Base-by-base conservation (phyloP, 306 rosid species). In the Quercus suber region DNA sequence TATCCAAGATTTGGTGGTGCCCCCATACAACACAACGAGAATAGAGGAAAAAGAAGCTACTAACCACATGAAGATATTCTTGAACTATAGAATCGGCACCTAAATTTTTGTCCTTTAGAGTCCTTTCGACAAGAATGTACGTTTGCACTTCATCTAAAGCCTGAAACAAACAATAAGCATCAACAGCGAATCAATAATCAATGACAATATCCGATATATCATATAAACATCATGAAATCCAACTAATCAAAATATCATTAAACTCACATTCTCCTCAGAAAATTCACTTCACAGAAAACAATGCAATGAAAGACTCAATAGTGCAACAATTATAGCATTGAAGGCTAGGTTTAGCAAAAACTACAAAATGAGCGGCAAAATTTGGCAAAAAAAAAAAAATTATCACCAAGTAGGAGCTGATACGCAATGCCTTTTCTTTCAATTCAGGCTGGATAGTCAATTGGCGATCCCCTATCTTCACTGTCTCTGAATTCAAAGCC, bases 71-170 rank as follows among this genome's bases (percentile, higher is more conserved):
- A 80, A 84, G 78, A 85, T 78, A 83, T 53, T 92, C 99, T 23
- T 84, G 84, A 83, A 57, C 81, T 76, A 78, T 41, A 51, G 89
- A 88, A 69, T 87, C 84, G 51, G 84, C 77, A 75, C 86, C 89
- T 45, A 86, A 84, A 78, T 86, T 77, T 69, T 85, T 80, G 43
- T 82, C 80, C 73, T 89, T 75, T 20, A 78, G 35, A 56, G 82
- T 81, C 88, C 95, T 88, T 81, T 89, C 92, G 2, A 87, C 97
- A 41, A 94, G 85, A 78, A 94, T 88, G 83, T 94, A 94, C 0
- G 95, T 91, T 76, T 94, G 99, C 76, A 94, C 91, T 83, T 94
- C 99, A 33, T 94, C 97, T 45, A 94, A 83, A 78, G 82, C 79
- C 97, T 94, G 89, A 74, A 85, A 81, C 74, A 83, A 76, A 78